Base-by-base conservation (phyloP, 106 monocot species). In the Cymbidium sinense region DNA sequence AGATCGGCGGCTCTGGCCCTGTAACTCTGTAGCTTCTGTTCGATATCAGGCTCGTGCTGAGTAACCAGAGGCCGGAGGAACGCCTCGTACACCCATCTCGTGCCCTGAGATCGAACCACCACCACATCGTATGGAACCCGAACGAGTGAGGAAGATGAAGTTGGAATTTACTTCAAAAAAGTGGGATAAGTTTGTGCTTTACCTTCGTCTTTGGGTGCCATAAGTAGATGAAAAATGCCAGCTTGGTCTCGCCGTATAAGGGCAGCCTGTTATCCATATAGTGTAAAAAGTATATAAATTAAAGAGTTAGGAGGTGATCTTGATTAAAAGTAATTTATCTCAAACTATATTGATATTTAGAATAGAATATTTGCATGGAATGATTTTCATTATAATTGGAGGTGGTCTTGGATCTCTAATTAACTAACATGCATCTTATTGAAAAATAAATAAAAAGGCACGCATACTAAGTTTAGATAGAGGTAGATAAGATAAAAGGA, bases 171-270 rank as follows among this genome's bases (percentile, higher is more conserved):
- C n/a, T n/a, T n/a, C n/a, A n/a, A n/a, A n/a, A n/a, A n/a, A n/a
- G n/a, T n/a, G n/a, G n/a, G n/a, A n/a, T n/a, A n/a, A n/a, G n/a
- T 21, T 19, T 33, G 23, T 47, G 20, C 29, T 23, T n/a, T 70
- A 87, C 87, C 81, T 37, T 74, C 67, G 85, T 85, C 51, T 85
- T 88, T 9, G 88, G 88, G 72, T 83, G 85, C 88, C 88, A 88
- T 18, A 88, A 70, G 76, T 88, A 88, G 37, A 88, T 77, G 75
- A 85, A 83, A 74, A 85, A 85, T 41, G 88, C 88, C 75, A 88
- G 73, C 80, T 88, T 88, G 21, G 85, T 82, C 77, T 88, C 88
- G 36, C 77, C 82, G 43, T 88, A 88, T 73, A 88, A 77, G 31
- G 86, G 80, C 36, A 87, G 58, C 91, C 85, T 85, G 34, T 30